A percentile compares a stretch with the other conserved stretches of the same genome.
Conservation (phyloP, 2,329 filamentous ascomycete genomes). For the Chrysoporthe puriensis region DNA sequence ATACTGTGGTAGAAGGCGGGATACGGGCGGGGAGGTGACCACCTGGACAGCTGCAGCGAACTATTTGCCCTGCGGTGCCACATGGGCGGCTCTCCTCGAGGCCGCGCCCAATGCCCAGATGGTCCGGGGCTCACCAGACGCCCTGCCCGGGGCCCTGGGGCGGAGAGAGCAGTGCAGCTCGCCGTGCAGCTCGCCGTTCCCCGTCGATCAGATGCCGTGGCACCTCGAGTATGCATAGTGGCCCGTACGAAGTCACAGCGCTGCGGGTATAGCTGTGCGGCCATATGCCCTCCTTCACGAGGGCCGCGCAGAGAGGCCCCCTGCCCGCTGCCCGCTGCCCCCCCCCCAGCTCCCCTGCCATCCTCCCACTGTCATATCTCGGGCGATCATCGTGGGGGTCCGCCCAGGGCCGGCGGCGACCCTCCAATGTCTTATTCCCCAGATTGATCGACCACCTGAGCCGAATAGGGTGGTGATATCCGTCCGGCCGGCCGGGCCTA, state of each 20-base stretch:
- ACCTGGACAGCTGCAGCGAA: constrained; percentile 6
- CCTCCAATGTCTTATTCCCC: constrained; percentile 4
- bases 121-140: neutral
- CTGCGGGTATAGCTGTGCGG: neutral
- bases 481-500: neutral
- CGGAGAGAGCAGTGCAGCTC: neutral
- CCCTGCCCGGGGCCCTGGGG: neutral
- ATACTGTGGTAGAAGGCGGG: neutral
- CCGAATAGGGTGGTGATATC: constrained; percentile 1
- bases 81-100: neutral
- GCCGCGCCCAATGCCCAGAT: neutral
- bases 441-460: constrained; percentile 16
- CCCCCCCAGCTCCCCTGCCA: neutral
- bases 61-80: neutral
- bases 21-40: neutral
- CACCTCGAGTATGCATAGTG: neutral
- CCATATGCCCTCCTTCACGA: neutral
- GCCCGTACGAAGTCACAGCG: neutral
- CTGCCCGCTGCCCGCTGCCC: neutral
- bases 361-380: neutral
- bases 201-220: neutral
- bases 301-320: neutral
- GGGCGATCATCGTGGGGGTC: neutral
- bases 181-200: neutral
- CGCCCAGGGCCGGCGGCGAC: neutral